Evolutionary conservation across 495 filamentous ascomycete species (phyloP).

Genomic region (Pyrenula massariospora): DNA sequence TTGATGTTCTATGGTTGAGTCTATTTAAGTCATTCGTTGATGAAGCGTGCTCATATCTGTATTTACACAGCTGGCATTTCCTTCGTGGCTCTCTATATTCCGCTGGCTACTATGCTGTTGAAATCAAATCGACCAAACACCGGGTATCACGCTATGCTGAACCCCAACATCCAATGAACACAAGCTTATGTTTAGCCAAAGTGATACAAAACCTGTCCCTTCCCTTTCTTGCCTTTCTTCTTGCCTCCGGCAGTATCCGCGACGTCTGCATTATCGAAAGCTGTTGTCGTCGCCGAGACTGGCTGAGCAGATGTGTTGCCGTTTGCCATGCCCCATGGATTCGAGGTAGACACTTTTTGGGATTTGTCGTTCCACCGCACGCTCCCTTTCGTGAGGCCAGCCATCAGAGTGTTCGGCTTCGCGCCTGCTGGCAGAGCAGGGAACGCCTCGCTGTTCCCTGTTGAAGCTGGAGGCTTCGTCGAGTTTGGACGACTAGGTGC

Average conservation of each 20-base stretch:
- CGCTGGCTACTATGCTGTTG: too few relatives aligned
- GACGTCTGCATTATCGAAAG: slow-evolving; percentile 14
- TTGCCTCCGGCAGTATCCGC: slow-evolving; percentile 19
- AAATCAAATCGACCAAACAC: too few relatives aligned
- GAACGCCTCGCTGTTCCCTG: slow-evolving; percentile 43
- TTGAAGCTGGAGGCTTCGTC: slow-evolving; percentile 15
- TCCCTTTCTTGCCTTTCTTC: slow-evolving; percentile 65
- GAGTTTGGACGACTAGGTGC: slow-evolving; percentile 14
- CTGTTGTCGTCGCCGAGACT: slow-evolving; percentile 12
- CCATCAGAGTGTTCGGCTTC: slow-evolving; percentile 69
- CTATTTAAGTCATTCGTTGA: too few relatives aligned
- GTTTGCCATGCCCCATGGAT: slow-evolving; percentile 32
- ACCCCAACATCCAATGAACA: too few relatives aligned
- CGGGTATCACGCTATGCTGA: too few relatives aligned
- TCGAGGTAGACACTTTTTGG: slow-evolving; percentile 18
- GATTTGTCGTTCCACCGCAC: slow-evolving; percentile 51
- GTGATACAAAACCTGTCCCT: slow-evolving; percentile 65
- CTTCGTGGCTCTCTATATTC: too few relatives aligned
- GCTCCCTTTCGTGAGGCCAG: slow-evolving; percentile 61
- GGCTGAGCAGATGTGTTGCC: slow-evolving; percentile 4
- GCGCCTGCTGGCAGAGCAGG: slow-evolving; percentile 69
- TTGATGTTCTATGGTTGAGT: too few relatives aligned
- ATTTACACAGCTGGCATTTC: too few relatives aligned
- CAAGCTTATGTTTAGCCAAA: slow-evolving; percentile 38
- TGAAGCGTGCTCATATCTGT: too few relatives aligned